Percentiles rank a stretch among this genome's conserved stretches.
Conservation (phyloP, 495 filamentous ascomycete genomes). For the Lasiosphaeria ovina region DNA sequence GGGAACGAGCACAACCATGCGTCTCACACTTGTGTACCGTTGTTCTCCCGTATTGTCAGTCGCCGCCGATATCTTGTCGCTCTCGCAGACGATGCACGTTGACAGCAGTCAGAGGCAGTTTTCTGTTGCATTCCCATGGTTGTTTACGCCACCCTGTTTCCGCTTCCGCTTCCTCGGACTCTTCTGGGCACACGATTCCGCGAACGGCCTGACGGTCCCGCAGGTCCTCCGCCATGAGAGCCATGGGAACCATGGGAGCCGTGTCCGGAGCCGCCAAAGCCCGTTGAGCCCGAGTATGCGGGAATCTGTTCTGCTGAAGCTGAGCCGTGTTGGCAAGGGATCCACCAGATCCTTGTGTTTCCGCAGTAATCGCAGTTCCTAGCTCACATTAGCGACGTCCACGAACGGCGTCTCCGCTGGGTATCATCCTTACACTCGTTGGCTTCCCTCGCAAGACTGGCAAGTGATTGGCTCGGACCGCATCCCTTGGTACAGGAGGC, state of each 20-base stretch:
- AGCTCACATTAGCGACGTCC: background rate
- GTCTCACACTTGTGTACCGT: background rate
- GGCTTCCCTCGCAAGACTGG: background rate
- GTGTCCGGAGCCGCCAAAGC: background rate
- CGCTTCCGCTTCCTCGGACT: background rate
- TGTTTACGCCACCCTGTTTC: background rate
- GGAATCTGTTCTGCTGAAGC: background rate
- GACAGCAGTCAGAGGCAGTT: background rate
- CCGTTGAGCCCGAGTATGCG: background rate
- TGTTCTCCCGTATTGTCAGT: background rate
- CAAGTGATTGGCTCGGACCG: background rate
- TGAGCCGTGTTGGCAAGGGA: slow-evolving; percentile 12
- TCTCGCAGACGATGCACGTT: background rate
- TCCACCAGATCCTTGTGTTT: slow-evolving; percentile 1
- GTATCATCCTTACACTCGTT: slow-evolving; percentile 1
- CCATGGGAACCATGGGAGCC: slow-evolving; percentile 2
- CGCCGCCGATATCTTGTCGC: background rate
- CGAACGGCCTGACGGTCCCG: background rate
- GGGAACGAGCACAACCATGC: slow-evolving; percentile 2
- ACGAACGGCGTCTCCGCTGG: background rate
- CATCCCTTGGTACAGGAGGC: background rate
- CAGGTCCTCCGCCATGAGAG: background rate
- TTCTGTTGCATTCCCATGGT: background rate
- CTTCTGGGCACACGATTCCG: background rate
- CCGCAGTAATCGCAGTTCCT: slow-evolving; percentile 11